Conservation (phyloP, 768 basidiomycete species). For the Chalciporus chontae region DNA sequence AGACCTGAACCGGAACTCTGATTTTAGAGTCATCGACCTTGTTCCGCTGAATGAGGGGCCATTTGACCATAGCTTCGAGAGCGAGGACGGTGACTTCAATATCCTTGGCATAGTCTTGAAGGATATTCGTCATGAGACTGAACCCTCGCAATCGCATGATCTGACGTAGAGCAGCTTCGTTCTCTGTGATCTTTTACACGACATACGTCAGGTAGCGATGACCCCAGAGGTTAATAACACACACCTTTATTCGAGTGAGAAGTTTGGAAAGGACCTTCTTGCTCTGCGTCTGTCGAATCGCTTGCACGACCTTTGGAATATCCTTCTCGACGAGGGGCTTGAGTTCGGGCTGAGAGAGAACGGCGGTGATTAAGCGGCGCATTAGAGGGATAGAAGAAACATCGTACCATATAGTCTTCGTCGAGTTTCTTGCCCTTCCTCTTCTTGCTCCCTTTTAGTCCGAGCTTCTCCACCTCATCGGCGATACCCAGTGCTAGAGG, state of each 20-base stretch:
- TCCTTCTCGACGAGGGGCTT: constrained; percentile 75
- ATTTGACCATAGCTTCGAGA: constrained; percentile 63
- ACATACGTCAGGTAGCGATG: not conserved
- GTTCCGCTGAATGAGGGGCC: constrained; percentile 84
- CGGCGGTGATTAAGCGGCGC: not conserved
- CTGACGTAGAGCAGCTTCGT: constrained; percentile 71
- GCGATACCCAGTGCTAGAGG: constrained; percentile 82
- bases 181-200: constrained; percentile 73
- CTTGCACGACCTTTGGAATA: constrained; percentile 88
- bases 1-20: constrained; percentile 55
- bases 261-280: constrained; percentile 79
- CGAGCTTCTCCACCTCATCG: constrained; percentile 81
- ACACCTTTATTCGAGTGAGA: constrained; percentile 79
- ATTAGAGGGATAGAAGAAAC: not conserved
- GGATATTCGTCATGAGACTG: constrained; percentile 84
- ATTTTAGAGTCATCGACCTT: constrained; percentile 87
- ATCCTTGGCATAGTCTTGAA: constrained; percentile 74
- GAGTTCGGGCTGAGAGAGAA: constrained; percentile 58
- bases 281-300: constrained; percentile 83
- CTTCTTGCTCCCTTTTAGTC: constrained; percentile 84
- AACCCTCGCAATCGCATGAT: constrained; percentile 92
- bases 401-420: constrained; percentile 82
- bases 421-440: constrained; percentile 91
- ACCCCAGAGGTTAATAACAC: not conserved
- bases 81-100: constrained; percentile 66